These are phyloP conservation scores for Mrakia gelida DNA, from an alignment of 768 basidiomycete species.

Conservation along the genomic window DNA sequence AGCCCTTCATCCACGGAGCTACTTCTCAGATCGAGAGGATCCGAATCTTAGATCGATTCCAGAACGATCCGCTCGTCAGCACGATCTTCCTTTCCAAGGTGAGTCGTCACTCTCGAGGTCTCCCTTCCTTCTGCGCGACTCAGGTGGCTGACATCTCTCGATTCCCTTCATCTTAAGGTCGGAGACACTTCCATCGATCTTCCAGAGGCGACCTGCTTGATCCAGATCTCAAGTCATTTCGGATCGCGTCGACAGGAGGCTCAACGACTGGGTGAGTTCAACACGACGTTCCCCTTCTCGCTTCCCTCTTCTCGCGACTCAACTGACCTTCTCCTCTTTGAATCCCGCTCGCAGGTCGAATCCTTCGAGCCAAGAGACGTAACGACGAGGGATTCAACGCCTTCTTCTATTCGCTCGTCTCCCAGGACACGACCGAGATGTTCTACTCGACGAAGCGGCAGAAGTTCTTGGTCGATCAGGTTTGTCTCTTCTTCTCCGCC, in stretches of 20 bases:
- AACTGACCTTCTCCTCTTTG: background rate
- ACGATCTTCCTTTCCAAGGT: constrained; percentile 98
- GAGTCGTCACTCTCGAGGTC: constrained; percentile 34
- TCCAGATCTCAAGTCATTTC: constrained; percentile 98
- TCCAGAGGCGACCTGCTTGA: constrained; percentile 97
- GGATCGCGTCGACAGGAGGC: constrained; percentile 97
- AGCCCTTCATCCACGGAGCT: constrained; percentile 92
- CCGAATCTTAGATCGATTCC: constrained; percentile 90
- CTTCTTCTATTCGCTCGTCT: constrained; percentile 98
- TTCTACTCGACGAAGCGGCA: constrained; percentile 98
- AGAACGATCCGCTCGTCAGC: constrained; percentile 90
- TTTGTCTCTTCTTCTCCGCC: constrained; percentile 26
- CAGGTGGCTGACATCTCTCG: too few relatives aligned
- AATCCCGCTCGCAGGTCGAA: constrained; percentile 60
- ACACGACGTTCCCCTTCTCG: background rate
- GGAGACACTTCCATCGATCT: constrained; percentile 98
- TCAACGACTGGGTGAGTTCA: constrained; percentile 72
- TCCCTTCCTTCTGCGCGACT: background rate
- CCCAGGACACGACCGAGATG: constrained; percentile 99
- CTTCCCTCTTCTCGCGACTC: background rate
- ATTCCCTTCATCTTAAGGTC: constrained; percentile 55
- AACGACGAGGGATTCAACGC: constrained; percentile 99
- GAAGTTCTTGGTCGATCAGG: constrained; percentile 94
- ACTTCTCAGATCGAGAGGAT: constrained; percentile 93
- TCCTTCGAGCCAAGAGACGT: constrained; percentile 90